Conservation (phyloP, 2,329 filamentous ascomycete species). For the Stemphylium lycopersici region DNA sequence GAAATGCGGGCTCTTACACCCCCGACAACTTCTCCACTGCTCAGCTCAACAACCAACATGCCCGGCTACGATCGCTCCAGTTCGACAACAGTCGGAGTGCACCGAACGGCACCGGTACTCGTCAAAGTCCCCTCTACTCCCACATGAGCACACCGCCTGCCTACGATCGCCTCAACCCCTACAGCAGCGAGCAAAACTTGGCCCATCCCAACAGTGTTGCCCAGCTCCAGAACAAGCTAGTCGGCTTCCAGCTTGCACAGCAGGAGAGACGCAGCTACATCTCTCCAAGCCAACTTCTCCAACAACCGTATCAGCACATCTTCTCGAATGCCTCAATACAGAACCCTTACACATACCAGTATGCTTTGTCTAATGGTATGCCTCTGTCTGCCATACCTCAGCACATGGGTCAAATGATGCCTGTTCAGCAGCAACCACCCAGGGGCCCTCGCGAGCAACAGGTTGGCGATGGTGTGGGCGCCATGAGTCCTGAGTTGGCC, state of each 20-base stretch:
- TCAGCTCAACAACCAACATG: conserved; percentile 40
- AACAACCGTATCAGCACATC: conserved; percentile 41
- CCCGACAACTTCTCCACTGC: conserved; percentile 44
- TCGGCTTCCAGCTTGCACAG: conserved; percentile 54
- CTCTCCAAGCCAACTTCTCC: conserved; percentile 41
- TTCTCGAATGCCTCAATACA: conserved; percentile 46
- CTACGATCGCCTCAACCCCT: conserved; percentile 53
- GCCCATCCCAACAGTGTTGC: conserved; percentile 53
- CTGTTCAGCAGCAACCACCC: conserved; percentile 49
- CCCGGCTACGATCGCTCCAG: conserved; percentile 49
- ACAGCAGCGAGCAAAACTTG: conserved; percentile 50
- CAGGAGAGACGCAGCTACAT: conserved; percentile 46
- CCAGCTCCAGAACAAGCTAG: conserved; percentile 57
- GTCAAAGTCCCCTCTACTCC: conserved; percentile 57
- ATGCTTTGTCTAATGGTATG: conserved; percentile 45
- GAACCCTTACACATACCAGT: conserved; percentile 45
- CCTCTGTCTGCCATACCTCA: conserved; percentile 43
- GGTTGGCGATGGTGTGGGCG: conserved; percentile 56
- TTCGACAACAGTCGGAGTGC: conserved; percentile 52
- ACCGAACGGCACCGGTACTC: conserved; percentile 51
- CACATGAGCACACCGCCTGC: conserved; percentile 52
- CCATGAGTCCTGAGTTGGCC: conserved; percentile 75
- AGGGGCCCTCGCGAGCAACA: conserved; percentile 60
- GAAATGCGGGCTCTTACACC: conserved; percentile 39
- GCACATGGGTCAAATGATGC: conserved; percentile 46